Evolutionary conservation across 2,329 filamentous ascomycete species (phyloP).

Genomic region (Leptosphaerulina australis): DNA sequence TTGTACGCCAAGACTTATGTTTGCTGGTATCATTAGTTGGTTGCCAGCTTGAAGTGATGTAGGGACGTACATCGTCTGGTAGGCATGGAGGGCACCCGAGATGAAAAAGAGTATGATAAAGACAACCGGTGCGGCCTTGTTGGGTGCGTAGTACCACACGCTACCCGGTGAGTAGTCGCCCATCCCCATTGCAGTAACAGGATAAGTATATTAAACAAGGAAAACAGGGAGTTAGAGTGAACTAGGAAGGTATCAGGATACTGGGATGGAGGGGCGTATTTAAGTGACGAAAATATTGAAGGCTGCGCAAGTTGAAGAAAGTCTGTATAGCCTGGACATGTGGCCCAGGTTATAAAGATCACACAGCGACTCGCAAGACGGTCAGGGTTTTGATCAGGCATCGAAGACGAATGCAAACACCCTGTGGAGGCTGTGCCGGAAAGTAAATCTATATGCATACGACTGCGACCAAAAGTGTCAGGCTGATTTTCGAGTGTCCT

Average conservation of each 20-base stretch:
- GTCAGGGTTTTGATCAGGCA: neutral
- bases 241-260: no score
- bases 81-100: conserved; percentile 58
- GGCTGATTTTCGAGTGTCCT: no score
- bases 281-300: neutral
- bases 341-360: neutral
- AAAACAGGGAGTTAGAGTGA: no score
- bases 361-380: neutral
- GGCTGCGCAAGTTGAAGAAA: neutral
- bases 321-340: conserved; percentile 2
- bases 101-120: conserved; percentile 58
- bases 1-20: conserved; percentile 64
- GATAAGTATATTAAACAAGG: no score
- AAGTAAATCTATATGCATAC: neutral
- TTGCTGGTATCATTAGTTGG: conserved; percentile 46
- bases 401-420: neutral
- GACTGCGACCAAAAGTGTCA: neutral
- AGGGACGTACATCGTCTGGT: conserved; percentile 60
- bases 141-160: conserved; percentile 58
- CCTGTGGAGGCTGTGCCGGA: conserved; percentile 4
- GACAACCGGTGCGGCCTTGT: conserved; percentile 60
- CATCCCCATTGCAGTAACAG: conserved; percentile 36
- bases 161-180: conserved; percentile 44
- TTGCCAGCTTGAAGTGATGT: neutral
- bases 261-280: no score